Base-by-base conservation (phyloP, 495 filamentous ascomycete genomes). In the Massariosphaeria phaeospora region DNA sequence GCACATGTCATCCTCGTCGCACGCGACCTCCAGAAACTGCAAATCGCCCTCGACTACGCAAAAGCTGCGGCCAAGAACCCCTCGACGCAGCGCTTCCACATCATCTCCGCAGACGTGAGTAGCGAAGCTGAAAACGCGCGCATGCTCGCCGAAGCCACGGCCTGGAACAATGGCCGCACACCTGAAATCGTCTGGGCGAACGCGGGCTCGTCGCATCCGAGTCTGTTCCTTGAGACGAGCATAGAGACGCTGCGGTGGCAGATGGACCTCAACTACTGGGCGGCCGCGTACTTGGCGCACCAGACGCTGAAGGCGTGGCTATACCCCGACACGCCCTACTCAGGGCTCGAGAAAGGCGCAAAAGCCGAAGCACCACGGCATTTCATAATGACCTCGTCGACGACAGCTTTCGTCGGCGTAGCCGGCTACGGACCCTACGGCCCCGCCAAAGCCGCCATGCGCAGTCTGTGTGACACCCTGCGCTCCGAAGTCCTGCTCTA, bases 171-270 rank as follows among this genome's bases (percentile, higher is more conserved):
- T 57, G 83, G 81, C 31, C 60, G 70, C 18, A 70, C 81, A 9
- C 88, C 89, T 0, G 91, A 96, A 63, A 77, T 95, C 49, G 85
- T 96, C 36, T 97, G 93, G 91, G 90, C 88, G 67, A 84, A 88
- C 52, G 94, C 93, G 11, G 91, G 91, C 62, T 76, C 79, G 56
- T 80, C 87, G 7, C 74, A 74, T 33, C 91, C 94, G 0, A 73
- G 81, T 4, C 84, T 91, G 63, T 97, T 94, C 75, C 67, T 87
- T 54, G 87, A 95, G 52, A 79, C 78, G 13, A 70, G 79, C 20
- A 65, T 84, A n/a, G 66, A 80, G 20, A 75, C 74, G 11, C 71
- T 91, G 51, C 78, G 83, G 20, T 71, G 78, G 62, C 89, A 95
- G 71, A 95, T 96, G 82, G 85, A 90, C 66, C 82, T 86, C 35